phyloP scores from a whole-genome alignment of 495 filamentous ascomycete genomes.

The Poronia punctata region DNA sequence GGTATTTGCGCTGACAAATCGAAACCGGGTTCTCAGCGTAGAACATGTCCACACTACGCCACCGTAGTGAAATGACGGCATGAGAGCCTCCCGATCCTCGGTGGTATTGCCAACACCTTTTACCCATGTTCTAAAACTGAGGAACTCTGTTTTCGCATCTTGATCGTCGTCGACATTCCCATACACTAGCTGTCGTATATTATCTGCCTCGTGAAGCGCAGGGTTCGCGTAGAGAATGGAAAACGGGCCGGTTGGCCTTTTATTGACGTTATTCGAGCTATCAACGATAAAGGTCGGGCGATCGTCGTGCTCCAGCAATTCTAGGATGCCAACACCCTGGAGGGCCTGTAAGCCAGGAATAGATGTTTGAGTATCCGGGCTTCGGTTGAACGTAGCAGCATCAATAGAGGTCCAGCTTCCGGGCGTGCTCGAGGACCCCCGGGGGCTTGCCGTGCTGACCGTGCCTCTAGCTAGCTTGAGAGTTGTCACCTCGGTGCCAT shows the following conservation, averaged over 20 bases:
- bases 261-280: slow-evolving; percentile 46
- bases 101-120: slow-evolving; percentile 41
- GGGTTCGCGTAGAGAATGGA: slow-evolving; percentile 54
- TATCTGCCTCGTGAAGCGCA: slow-evolving; percentile 42
- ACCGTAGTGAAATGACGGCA: slow-evolving; percentile 45
- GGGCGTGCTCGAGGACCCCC: slow-evolving; percentile 42
- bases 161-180: slow-evolving; percentile 32
- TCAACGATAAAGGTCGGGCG: slow-evolving; percentile 64
- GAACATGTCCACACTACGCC: slow-evolving; percentile 57
- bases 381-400: slow-evolving; percentile 25
- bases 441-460: slow-evolving; percentile 41
- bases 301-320: slow-evolving; percentile 61
- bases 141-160: slow-evolving; percentile 33
- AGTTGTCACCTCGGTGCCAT: slow-evolving; percentile 51
- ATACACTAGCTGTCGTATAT: slow-evolving; percentile 44
- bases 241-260: slow-evolving; percentile 39
- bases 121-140: slow-evolving; percentile 58
- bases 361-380: slow-evolving; percentile 35
- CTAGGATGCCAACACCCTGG: slow-evolving; percentile 51
- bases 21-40: slow-evolving; percentile 54
- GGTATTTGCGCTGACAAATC: slow-evolving; percentile 49
- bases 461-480: slow-evolving; percentile 56
- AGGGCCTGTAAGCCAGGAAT: slow-evolving; percentile 41
- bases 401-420: slow-evolving; percentile 42
- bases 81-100: slow-evolving; percentile 37